These are phyloP conservation scores for Globisporangium sylvaticum DNA, from an alignment of 352 stramenopile genomes.

Conservation along the genomic window DNA sequence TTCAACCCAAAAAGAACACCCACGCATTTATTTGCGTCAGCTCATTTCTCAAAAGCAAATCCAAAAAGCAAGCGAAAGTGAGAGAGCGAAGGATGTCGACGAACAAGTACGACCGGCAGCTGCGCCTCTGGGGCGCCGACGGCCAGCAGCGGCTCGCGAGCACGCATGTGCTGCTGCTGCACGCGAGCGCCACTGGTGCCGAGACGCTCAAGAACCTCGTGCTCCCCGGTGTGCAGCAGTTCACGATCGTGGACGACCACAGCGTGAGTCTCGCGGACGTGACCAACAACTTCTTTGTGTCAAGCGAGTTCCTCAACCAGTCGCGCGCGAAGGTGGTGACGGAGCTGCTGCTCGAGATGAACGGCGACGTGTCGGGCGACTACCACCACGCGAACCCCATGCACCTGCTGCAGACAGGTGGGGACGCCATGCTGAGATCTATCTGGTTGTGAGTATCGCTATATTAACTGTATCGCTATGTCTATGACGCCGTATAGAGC, in stretches of 20 bases:
- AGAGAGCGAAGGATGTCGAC: conserved; percentile 12
- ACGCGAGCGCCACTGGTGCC: conserved; percentile 89
- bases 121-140: conserved; percentile 95
- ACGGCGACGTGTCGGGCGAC: conserved; percentile 88
- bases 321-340: conserved; percentile 79
- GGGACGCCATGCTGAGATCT: neutral
- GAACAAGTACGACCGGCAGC: conserved; percentile 98
- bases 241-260: conserved; percentile 93
- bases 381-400: conserved; percentile 39
- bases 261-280: conserved; percentile 65
- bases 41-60: neutral
- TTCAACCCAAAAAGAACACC: neutral
- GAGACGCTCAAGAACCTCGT: conserved; percentile 99
- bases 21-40: neutral
- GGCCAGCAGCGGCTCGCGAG: conserved; percentile 89
- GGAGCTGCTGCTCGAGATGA: conserved; percentile 93
- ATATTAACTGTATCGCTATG: conserved; percentile 2
- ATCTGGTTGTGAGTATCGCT: neutral
- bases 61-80: neutral
- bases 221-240: conserved; percentile 82
- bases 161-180: conserved; percentile 90
- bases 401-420: conserved; percentile 44
- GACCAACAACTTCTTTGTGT: conserved; percentile 95
- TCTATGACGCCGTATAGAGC: conserved; percentile 23
- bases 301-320: conserved; percentile 37